Percentiles rank a stretch among this genome's conserved stretches.
Conservation (phyloP, 768 basidiomycete genomes). For the Psilocybe cubensis region DNA sequence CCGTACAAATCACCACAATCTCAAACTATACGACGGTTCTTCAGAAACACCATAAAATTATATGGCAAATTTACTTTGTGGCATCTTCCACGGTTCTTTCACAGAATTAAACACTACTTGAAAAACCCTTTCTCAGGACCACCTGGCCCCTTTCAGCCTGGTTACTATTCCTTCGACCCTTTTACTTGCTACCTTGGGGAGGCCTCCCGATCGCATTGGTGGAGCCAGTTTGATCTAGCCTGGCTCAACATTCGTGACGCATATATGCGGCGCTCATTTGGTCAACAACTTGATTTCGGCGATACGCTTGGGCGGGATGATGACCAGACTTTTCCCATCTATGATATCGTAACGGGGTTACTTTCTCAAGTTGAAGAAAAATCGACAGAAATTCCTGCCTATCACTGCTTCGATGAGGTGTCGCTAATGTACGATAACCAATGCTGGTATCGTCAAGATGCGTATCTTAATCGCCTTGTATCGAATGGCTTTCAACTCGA, state of each 20-base stretch:
- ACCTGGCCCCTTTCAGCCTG: neutral
- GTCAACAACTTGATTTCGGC: neutral
- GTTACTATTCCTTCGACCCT: neutral
- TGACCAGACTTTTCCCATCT: neutral
- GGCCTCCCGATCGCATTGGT: neutral
- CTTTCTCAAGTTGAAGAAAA: neutral
- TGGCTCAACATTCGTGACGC: neutral
- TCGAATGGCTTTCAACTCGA: neutral
- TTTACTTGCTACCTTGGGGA: neutral
- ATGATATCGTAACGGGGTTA: neutral
- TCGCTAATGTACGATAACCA: neutral
- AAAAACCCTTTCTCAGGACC: neutral
- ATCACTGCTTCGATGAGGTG: neutral
- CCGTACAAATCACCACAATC: slow-evolving; percentile 13
- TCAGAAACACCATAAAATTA: no score
- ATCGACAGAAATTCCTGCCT: neutral
- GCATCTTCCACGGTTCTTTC: neutral
- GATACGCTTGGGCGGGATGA: neutral
- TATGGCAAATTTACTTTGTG: no score
- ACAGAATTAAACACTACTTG: neutral
- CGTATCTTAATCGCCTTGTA: neutral
- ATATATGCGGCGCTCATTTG: neutral
- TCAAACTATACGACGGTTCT: neutral
- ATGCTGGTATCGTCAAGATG: neutral
- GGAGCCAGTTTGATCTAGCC: neutral